phyloP scores from a whole-genome alignment of 2,329 filamentous ascomycete species.

The Monosporascus sp. region DNA sequence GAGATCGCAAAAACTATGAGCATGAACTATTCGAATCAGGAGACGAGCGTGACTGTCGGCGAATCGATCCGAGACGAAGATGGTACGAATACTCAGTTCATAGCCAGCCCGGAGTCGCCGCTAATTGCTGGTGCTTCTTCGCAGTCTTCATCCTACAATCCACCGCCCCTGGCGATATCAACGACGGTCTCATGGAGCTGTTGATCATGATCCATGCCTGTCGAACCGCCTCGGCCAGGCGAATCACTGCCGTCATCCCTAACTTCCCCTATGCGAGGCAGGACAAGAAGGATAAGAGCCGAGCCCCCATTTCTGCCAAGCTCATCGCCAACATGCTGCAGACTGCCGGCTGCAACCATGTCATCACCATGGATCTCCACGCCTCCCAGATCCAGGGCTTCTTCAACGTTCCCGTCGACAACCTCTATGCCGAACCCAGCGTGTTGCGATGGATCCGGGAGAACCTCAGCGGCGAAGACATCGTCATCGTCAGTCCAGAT shows the following conservation, averaged over 20 bases:
- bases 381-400: conserved; percentile 93
- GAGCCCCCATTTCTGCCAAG: conserved; percentile 94
- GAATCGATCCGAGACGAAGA: conserved; percentile 97
- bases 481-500: conserved; percentile 91
- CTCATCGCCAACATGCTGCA: conserved; percentile 97
- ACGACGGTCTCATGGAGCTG: conserved; percentile 96
- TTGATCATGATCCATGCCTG: conserved; percentile 98
- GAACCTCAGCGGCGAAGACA: conserved; percentile 74
- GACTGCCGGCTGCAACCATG: conserved; percentile 85
- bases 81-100: conserved; percentile 34
- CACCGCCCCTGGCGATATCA: conserved; percentile 91
- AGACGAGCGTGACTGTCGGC: conserved; percentile 87
- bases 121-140: conserved; percentile 31
- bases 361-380: conserved; percentile 95
- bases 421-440: conserved; percentile 90
- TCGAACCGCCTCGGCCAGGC: conserved; percentile 62
- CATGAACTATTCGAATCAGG: conserved; percentile 80
- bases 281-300: conserved; percentile 92
- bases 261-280: conserved; percentile 96
- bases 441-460: conserved; percentile 88
- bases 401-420: conserved; percentile 73
- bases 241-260: conserved; percentile 91
- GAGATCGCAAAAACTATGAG: conserved; percentile 75
- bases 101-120: conserved; percentile 55
- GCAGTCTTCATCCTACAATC: conserved; percentile 91